A percentile compares a stretch with the other conserved stretches of the same genome.
Evolutionary conservation across 768 basidiomycete genomes (phyloP).

Genomic region (Boletus rubroflammeus): DNA sequence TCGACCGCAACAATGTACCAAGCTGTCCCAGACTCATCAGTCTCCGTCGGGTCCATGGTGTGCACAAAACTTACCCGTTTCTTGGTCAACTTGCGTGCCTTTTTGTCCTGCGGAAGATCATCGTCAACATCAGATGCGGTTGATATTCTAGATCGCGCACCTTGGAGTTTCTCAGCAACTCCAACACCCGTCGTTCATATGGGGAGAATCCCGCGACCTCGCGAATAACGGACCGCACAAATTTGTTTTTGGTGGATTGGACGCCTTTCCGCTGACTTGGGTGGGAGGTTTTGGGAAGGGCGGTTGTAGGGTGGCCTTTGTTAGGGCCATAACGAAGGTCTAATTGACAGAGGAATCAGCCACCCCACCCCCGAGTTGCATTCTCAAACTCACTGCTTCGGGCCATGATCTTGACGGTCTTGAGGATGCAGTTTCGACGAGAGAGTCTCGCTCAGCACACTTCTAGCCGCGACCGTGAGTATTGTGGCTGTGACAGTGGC

Average conservation of each 20-base stretch:
- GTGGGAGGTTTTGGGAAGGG: slow-evolving; percentile 67
- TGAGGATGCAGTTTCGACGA: slow-evolving; percentile 35
- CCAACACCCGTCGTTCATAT: slow-evolving; percentile 97
- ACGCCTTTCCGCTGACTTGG: slow-evolving; percentile 93
- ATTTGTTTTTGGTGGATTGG: slow-evolving; percentile 84
- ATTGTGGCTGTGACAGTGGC: slow-evolving; percentile 49
- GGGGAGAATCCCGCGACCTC: slow-evolving; percentile 98
- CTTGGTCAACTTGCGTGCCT: slow-evolving; percentile 98
- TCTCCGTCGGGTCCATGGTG: neutral
- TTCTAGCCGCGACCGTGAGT: slow-evolving; percentile 9
- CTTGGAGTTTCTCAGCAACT: slow-evolving; percentile 97
- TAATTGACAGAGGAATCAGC: slow-evolving; percentile 32
- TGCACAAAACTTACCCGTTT: slow-evolving; percentile 77
- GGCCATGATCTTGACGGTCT: slow-evolving; percentile 65
- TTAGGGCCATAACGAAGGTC: slow-evolving; percentile 84
- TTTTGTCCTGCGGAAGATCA: slow-evolving; percentile 75
- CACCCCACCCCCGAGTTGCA: neutral
- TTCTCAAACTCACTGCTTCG: slow-evolving; percentile 60
- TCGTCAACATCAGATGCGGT: neutral
- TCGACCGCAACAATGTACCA: slow-evolving; percentile 96
- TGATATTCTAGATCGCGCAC: slow-evolving; percentile 38
- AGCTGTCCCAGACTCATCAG: slow-evolving; percentile 51
- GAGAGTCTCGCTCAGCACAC: slow-evolving; percentile 20
- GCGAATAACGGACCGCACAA: slow-evolving; percentile 89
- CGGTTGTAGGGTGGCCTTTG: slow-evolving; percentile 85